Evolutionary conservation across 805 yeast genomes (phyloP).

Genomic region (Saccharomyces jurei): DNA sequence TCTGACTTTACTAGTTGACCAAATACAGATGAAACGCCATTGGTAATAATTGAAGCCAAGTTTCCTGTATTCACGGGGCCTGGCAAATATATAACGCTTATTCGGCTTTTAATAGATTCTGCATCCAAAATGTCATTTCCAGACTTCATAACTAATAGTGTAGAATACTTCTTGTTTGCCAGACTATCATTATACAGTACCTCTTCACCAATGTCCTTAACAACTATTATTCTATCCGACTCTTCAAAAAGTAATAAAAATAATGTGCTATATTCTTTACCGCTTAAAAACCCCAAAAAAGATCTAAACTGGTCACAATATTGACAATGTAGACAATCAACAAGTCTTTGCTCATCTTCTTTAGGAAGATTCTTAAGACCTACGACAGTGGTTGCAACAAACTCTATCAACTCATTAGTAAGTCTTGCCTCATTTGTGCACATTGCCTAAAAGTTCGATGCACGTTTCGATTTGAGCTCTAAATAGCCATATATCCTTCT

Average conservation of each 20-base stretch:
- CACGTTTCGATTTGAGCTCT: background rate
- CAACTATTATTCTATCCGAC: constrained; percentile 5
- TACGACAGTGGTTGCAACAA: background rate
- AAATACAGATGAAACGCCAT: constrained; percentile 65
- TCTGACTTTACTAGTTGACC: constrained; percentile 34
- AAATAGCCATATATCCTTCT: background rate
- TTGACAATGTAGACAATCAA: background rate
- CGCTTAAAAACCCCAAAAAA: constrained; percentile 3
- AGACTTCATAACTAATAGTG: constrained; percentile 38
- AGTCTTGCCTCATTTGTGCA: background rate
- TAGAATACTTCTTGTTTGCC: constrained; percentile 6
- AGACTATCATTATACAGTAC: constrained; percentile 6
- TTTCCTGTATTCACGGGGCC: constrained; percentile 34
- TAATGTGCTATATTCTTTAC: constrained; percentile 7
- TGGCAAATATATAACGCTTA: constrained; percentile 33
- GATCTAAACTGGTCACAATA: constrained; percentile 1
- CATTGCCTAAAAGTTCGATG: background rate
- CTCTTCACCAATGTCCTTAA: constrained; percentile 4
- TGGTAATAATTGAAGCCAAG: constrained; percentile 49
- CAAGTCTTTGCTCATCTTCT: constrained; percentile 1
- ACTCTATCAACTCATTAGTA: background rate
- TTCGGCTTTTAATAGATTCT: constrained; percentile 26
- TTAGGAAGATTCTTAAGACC: constrained; percentile 1
- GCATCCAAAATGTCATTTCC: constrained; percentile 30
- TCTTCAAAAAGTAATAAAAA: constrained; percentile 21